Conservation (phyloP, 106 monocot species). For the Posidonia australis region DNA sequence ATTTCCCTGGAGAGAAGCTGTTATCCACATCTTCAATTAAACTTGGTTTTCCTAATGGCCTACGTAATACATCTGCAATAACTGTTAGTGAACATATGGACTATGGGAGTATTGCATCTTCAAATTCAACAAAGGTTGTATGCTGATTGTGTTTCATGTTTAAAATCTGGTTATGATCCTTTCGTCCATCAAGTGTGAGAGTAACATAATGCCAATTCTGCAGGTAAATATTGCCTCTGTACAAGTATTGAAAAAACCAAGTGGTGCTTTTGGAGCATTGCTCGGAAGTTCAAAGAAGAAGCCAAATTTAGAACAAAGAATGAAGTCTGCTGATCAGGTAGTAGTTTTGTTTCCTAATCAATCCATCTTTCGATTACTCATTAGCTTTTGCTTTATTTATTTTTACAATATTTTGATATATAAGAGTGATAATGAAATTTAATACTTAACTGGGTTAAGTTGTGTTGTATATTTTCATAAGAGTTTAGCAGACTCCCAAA, state of each 20-base stretch:
- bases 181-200: background rate
- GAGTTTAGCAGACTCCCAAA: too few relatives aligned
- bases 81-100: background rate
- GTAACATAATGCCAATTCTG: background rate
- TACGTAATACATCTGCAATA: slow-evolving; percentile 3
- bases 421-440: too few relatives aligned
- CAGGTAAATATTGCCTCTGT: slow-evolving; percentile 41
- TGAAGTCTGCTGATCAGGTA: slow-evolving; percentile 29
- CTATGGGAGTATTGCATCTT: background rate
- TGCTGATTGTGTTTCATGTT: background rate
- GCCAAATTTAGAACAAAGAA: slow-evolving; percentile 16
- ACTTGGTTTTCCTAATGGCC: background rate
- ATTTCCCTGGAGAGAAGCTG: background rate
- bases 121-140: background rate
- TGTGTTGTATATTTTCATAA: too few relatives aligned
- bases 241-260: slow-evolving; percentile 49
- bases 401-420: background rate
- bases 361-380: background rate
- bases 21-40: background rate
- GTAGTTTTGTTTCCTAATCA: background rate
- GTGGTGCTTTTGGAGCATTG: slow-evolving; percentile 52
- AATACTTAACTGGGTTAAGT: too few relatives aligned
- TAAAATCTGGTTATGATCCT: background rate
- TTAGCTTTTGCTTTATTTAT: background rate
- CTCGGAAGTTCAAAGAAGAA: slow-evolving; percentile 47